Conservation (phyloP, 2,329 filamentous ascomycete species). For the Botrytis byssoidea region DNA sequence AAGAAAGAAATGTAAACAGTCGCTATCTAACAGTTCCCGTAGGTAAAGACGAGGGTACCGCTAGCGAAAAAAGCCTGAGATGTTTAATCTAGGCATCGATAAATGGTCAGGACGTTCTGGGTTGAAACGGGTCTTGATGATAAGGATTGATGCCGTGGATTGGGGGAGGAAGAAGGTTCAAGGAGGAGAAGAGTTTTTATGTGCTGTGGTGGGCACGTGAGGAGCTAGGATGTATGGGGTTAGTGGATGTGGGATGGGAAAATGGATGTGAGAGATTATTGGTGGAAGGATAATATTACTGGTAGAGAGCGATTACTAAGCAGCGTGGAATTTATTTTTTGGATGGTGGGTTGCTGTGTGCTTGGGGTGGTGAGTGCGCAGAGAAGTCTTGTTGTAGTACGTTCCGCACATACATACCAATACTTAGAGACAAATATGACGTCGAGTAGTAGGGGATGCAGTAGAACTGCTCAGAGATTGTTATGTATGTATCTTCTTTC, state of each 20-base stretch:
- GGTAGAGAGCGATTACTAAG: background rate
- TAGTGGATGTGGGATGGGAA: constrained; percentile 1
- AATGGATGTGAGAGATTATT: too few species aligned
- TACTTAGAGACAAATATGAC: background rate
- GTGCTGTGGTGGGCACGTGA: background rate
- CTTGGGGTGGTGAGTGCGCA: background rate
- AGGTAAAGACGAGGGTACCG: constrained; percentile 69
- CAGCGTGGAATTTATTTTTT: constrained; percentile 1
- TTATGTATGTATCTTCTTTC: constrained; percentile 6
- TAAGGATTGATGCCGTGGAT: constrained; percentile 83
- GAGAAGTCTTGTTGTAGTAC: background rate
- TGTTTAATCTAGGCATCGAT: constrained; percentile 77
- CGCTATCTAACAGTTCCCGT: constrained; percentile 97
- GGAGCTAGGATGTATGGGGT: background rate
- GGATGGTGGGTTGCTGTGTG: background rate
- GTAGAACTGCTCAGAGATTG: constrained; percentile 13
- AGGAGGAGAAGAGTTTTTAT: constrained; percentile 15
- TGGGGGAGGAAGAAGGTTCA: constrained; percentile 24
- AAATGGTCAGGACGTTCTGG: constrained; percentile 89
- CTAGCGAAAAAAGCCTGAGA: constrained; percentile 97
- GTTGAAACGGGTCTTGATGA: constrained; percentile 76
- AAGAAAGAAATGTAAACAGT: constrained; percentile 70
- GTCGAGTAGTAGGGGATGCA: constrained; percentile 21
- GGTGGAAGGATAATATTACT: background rate
- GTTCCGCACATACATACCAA: background rate